Evolutionary conservation across 768 basidiomycete species (phyloP), one percentile per base, ranked within the genome.

Genomic region (Tylopilus felleus): DNA sequence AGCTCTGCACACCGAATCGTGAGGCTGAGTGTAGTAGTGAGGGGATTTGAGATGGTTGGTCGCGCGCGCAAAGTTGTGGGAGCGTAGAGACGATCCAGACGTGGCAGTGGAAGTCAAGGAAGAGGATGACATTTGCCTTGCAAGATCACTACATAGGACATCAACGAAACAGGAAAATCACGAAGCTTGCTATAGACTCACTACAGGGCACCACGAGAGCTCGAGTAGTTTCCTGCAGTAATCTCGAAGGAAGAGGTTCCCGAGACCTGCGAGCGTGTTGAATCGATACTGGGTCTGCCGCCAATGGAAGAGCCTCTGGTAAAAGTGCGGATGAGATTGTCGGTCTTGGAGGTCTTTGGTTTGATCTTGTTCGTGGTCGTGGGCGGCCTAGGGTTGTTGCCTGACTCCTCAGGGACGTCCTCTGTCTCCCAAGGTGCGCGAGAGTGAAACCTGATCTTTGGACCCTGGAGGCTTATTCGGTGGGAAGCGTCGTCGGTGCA

Each of bases 361-460:
- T 53, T 73, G 56, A 66, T 61, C 55, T 65, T 73, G 57, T 54
- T 68, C 25, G 66, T 60, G 48, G 67, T 54, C 51, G 64, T 54
- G 60, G 65, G 59, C 50, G 69, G 65, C 66, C 68, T 62, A 52
- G 66, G 55, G 43, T 64, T 67, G 22, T 74, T 73, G 38, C 79
- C 77, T 5, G 71, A 61, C 39, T 83, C 82, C 29, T 76, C 81
- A 62, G 69, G 36, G 35, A 74, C 77, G 14, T 77, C 81, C 46
- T 82, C 86, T 35, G 78, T 71, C 70, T 91, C 89, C 90, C 90
- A 93, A 38, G 90, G 90, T 17, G 90, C 86, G 23, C 80, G 85
- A 57, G 86, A 88, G 69, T 90, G 87, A 65, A 90, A 83, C 47
- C 84, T 83, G 79, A 91, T 88, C 70, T 83, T 90, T 28, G 90